Evolutionary conservation across 345 rosid genomes (phyloP), one percentile per base, ranked within the genome.

Genomic region (Citrus mangshanensis): DNA sequence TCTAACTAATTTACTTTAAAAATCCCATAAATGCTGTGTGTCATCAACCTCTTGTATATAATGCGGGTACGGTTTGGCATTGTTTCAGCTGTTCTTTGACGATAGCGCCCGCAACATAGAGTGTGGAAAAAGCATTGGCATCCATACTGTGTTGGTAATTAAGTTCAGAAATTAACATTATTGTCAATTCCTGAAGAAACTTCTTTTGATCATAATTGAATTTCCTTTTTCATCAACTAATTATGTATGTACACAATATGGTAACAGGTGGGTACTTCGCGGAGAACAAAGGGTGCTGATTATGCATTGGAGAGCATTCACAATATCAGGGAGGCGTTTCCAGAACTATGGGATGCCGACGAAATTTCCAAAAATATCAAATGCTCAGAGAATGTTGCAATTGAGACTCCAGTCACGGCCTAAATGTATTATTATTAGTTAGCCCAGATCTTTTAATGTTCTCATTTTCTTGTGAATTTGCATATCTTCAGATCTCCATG

Each of bases 251-350:
- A 51, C 21, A 18, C 6, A 18, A 68, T 68, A 21, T 0, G 22
- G n/a, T 34, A 77, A 74, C 83, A 94, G 98, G 90, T 95, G 54
- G 98, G 98, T 24, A 88, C 84, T 59, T 89, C 93, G 8, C 88
- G 85, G 18, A 88, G 86, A 79, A 81, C 84, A 28, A 88, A 87
- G 56, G 95, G 96, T 4, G 93, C 93, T 69, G 97, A 93, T 74
- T 82, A 90, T 78, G 96, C 97, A 16, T 74, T 93, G 42, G 94
- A 91, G 83, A 93, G 89, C 85, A 91, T 95, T 75, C 95, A 92
- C 87, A 91, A 92, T 80, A 87, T 93, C 42, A 88, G 84, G 86
- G 96, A 93, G 66, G 94, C 98, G 65, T 42, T 93, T 64, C 93
- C 92, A 9, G 92, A 90, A 79, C 86, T 95, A 54, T 91, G 98